Base-by-base conservation (phyloP, 805 yeast genomes). In the Lipomyces anomalus region DNA sequence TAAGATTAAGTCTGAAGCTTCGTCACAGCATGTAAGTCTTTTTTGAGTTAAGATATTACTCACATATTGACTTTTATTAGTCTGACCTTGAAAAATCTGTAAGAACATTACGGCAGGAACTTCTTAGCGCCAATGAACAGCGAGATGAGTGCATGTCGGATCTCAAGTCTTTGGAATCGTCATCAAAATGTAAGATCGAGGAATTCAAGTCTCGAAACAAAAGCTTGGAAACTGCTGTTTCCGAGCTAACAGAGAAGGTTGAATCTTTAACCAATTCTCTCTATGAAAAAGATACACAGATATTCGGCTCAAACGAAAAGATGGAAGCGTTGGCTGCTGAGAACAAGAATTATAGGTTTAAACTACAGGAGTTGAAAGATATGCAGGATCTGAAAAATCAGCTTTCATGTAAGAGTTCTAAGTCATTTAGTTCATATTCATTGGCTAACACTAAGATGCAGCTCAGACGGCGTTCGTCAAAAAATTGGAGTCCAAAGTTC, bases 401-500 rank as follows among this genome's bases (percentile, higher is more conserved):
- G 22, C 46, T 48, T 17, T 28, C 61, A n/a, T n/a, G n/a, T n/a
- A n/a, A n/a, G n/a, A n/a, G n/a, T n/a, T n/a, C n/a, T n/a, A n/a
- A n/a, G n/a, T n/a, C n/a, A n/a, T n/a, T n/a, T n/a, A n/a, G n/a
- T n/a, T n/a, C n/a, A n/a, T n/a, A n/a, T n/a, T n/a, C n/a, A n/a
- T n/a, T n/a, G n/a, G n/a, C n/a, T n/a, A n/a, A n/a, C n/a, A n/a
- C n/a, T n/a, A n/a, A n/a, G n/a, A n/a, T n/a, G n/a, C n/a, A 1
- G 58, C 69, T 22, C 80, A 77, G 56, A 55, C 74, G 33, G 60
- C 66, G 22, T 69, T 73, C 51, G 61, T 74, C 36, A 64, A 70
- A 53, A 70, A 68, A 35, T 56, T 74, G 47, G 86, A 81, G 50
- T 67, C 69, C 4, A 72, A 74, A 50, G 74, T 76, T 48, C 65